Base-by-base conservation (phyloP, 208 protist genomes). In the Trypanosoma congolense region DNA sequence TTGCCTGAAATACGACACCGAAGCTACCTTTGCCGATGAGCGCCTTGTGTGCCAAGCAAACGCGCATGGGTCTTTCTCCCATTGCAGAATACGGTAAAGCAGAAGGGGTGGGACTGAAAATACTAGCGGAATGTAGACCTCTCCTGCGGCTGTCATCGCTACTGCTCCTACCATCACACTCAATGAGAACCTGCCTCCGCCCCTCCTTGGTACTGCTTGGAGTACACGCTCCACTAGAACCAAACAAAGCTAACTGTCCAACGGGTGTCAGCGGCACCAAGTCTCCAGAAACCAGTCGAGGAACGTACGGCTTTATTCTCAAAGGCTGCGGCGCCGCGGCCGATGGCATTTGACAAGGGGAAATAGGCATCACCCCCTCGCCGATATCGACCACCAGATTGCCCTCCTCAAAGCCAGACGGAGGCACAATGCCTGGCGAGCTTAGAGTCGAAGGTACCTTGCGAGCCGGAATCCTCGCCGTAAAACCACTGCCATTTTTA, bases 1-100 rank as follows among this genome's bases (percentile, higher is more conserved):
- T 90, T 33, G 83, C 83, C 40, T 86, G 73, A 62, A 83, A 94
- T 5, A 94, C 87, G 47, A 83, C 71, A 31, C 83, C 87, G 67
- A 80, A 91, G 70, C 87, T 94, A 21, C 87, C 87, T 44, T 86
- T 83, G 18, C 87, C 87, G 56, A 94, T 91, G 8, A 94, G 56
- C 21, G 80, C 87, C 44, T 79, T 81, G 19, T 72, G 70, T 14
- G 80, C 74, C 14, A 89, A 64, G 45, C 72, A 83, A n/a, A 86
- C 67, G 14, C 63, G 70, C 48, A 81, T 44, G 12, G 52, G 65
- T 10, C 52, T 43, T 9, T 30, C 51, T 46, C 42, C 61, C 10
- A 12, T 16, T 2, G 42, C 47, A 21, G 56, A 47, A 38, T 51
- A 43, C 4, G 59, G 57, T 14, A 44, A 43, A 14, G 50, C 52